phyloP scores from a whole-genome alignment of 2,329 filamentous ascomycete genomes.

The Aspergillus uvarum region DNA sequence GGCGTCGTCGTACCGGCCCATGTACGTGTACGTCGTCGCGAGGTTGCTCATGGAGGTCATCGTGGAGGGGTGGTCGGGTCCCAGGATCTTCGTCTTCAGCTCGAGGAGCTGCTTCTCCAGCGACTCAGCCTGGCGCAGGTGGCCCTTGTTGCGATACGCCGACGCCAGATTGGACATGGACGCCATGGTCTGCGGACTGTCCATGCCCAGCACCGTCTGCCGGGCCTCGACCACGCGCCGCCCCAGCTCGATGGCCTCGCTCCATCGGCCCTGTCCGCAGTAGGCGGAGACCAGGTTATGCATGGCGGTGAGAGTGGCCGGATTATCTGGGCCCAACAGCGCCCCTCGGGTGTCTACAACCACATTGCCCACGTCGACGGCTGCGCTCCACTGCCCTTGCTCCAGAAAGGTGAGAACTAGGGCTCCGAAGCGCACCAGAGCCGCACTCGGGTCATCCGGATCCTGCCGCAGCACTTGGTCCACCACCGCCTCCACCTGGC shows the following conservation, averaged over 20 bases:
- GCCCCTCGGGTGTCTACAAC: constrained; percentile 4
- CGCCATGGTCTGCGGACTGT: constrained; percentile 9
- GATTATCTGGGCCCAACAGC: neutral
- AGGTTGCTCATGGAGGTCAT: constrained; percentile 11
- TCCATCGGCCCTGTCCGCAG: constrained; percentile 11
- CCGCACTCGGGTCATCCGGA: neutral
- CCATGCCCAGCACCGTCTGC: neutral
- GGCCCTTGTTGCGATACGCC: constrained; percentile 7
- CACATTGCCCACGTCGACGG: constrained; percentile 5
- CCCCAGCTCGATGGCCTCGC: constrained; percentile 6
- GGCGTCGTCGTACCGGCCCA: constrained; percentile 8
- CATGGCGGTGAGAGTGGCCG: constrained; percentile 7
- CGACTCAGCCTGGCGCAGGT: constrained; percentile 4
- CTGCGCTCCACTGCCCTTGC: constrained; percentile 5
- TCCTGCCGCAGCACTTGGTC: neutral
- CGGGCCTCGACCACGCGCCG: constrained; percentile 1
- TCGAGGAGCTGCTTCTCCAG: constrained; percentile 5
- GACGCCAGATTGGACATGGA: constrained; percentile 14
- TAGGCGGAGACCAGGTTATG: constrained; percentile 10
- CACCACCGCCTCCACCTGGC: neutral
- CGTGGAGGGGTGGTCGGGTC: constrained; percentile 6
- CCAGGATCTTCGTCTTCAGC: neutral
- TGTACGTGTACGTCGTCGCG: constrained; percentile 8
- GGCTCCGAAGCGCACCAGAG: neutral
- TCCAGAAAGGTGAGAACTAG: constrained; percentile 9